Evolutionary conservation across 306 rosid genomes (phyloP), one percentile per base, ranked within the genome.

Genomic region (Notholithocarpus densiflorus): DNA sequence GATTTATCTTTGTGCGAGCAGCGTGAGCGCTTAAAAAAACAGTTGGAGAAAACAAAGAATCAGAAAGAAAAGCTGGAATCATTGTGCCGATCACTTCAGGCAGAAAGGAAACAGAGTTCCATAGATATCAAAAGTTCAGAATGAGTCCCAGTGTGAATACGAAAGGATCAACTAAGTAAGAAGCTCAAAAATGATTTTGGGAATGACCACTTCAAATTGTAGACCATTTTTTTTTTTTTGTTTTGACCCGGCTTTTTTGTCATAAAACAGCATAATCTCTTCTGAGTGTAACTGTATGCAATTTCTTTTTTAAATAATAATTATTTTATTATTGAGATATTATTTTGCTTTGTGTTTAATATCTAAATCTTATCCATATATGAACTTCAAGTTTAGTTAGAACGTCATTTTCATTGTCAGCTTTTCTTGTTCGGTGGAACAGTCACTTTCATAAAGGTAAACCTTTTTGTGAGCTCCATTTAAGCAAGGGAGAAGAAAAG

Each of bases 1-100:
- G n/a, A 10, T 19, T 76, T 80, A 61, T 53, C 43, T 68, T 75
- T 76, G 56, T 73, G 71, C 59, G 88, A 53, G 75, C 96, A 92
- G 98, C 96, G 94, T 10, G 97, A 88, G 81, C 87, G 83, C 72
- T 61, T 94, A 87, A 94, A 91, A 89, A 94, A 92, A 79, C 97
- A 87, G 59, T 82, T 95, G 81, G 92, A 86, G 87, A 95, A 86
- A 86, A 89, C 93, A 0, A 91, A 91, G 87, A 92, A 91, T 32
- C 97, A 95, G 89, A 95, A 95, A 75, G 96, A 87, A 61, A 95
- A 84, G 81, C 94, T 95, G 0, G 98, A 92, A 80, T 92, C 98
- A 0, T 71, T 95, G 83, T 95, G 98, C 83, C 79, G 98, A 72
- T 95, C 91, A 3, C 98, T 95, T 73, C 97, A 89, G 84, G 98